Evolutionary conservation across 176 grass and related monocot genomes (phyloP).

Genomic region (Raddia distichophylla): DNA sequence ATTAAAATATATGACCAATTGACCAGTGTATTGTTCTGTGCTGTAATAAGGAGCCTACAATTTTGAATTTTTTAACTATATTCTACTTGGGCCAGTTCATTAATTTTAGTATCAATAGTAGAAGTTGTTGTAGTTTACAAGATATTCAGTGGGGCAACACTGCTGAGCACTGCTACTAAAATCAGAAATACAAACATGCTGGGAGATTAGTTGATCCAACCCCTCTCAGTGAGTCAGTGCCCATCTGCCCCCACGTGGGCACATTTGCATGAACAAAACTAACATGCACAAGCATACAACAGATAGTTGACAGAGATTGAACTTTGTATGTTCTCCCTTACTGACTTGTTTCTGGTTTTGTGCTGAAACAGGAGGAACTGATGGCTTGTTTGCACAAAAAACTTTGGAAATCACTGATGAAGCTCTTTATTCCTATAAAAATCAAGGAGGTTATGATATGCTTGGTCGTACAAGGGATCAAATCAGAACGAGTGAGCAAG

Average conservation of each 20-base stretch:
- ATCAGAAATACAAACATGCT: neutral
- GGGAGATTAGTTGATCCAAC: neutral
- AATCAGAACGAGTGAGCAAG: slow-evolving; percentile 82
- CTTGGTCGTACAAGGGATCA: slow-evolving; percentile 83
- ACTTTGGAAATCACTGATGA: slow-evolving; percentile 72
- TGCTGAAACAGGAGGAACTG: slow-evolving; percentile 68
- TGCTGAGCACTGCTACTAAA: neutral
- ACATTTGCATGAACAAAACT: neutral
- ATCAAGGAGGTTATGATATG: slow-evolving; percentile 90
- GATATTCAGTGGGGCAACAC: neutral
- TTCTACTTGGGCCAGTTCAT: too few relatives aligned
- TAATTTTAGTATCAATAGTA: slow-evolving; percentile 10
- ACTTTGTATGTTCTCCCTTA: slow-evolving; percentile 1
- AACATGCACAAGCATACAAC: neutral
- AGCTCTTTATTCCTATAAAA: slow-evolving; percentile 72
- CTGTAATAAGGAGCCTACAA: too few relatives aligned
- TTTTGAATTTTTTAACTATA: too few relatives aligned
- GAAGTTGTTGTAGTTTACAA: neutral
- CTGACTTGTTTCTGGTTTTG: slow-evolving; percentile 35
- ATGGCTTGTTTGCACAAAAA: slow-evolving; percentile 81
- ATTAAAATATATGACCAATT: neutral
- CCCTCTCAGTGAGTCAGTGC: neutral
- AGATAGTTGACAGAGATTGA: neutral
- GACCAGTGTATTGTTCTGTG: neutral
- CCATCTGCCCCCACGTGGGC: neutral